These are phyloP conservation scores for Chamaecrista fasciculata DNA, from an alignment of 306 rosid genomes.

Conservation along the genomic window DNA sequence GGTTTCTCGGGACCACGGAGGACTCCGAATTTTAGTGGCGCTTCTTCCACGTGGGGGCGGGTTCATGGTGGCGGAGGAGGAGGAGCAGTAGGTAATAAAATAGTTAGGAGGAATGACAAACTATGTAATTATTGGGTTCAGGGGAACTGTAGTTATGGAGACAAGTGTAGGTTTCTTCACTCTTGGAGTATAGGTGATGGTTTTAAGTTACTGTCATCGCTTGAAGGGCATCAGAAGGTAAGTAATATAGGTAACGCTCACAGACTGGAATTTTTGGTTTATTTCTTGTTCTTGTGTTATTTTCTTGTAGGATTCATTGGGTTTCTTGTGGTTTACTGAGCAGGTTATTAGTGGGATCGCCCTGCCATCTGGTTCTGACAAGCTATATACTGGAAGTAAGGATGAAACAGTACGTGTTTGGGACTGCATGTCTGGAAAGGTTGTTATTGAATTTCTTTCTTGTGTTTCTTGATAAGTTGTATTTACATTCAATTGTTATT, in stretches of 20 bases:
- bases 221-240: conserved; percentile 91
- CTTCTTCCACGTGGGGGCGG: conserved; percentile 64
- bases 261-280: not conserved
- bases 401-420: conserved; percentile 85
- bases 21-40: conserved; percentile 44
- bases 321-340: conserved; percentile 24
- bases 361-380: conserved; percentile 85
- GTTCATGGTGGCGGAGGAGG: conserved; percentile 34
- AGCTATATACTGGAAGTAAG: conserved; percentile 89
- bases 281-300: not conserved
- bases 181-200: conserved; percentile 87
- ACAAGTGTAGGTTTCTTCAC: conserved; percentile 75
- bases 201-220: conserved; percentile 69
- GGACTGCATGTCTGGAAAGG: conserved; percentile 98
- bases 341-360: conserved; percentile 90
- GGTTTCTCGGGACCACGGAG: conserved; percentile 52
- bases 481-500: conserved; percentile 6
- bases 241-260: not conserved
- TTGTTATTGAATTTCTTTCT: conserved; percentile 28
- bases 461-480: not conserved
- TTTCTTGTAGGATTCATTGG: conserved; percentile 22
- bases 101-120: conserved; percentile 63
- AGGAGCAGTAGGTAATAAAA: conserved; percentile 35
- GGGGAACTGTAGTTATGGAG: conserved; percentile 78
- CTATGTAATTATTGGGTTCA: conserved; percentile 74